Evolutionary conservation across 2,329 filamentous ascomycete genomes (phyloP).

Genomic region (Dryadomyces quercus-mongolicae): DNA sequence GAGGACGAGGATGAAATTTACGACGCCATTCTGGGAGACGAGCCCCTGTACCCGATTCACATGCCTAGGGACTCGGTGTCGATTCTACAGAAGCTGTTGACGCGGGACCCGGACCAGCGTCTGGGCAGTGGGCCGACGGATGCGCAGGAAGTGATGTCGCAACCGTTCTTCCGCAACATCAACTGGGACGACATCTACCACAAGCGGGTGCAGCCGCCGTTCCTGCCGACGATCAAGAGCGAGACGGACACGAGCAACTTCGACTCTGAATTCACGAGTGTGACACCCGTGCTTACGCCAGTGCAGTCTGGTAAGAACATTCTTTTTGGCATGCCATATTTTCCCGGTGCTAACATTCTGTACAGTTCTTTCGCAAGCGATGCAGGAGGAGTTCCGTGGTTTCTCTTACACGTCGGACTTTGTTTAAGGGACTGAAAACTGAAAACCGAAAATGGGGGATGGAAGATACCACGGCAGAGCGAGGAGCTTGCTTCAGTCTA

Average conservation of each 20-base stretch:
- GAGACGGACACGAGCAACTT: slow-evolving; percentile 99
- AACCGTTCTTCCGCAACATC: slow-evolving; percentile 94
- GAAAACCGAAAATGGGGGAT: neutral
- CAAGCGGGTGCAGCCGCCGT: slow-evolving; percentile 82
- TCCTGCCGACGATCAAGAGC: slow-evolving; percentile 79
- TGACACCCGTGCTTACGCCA: slow-evolving; percentile 91
- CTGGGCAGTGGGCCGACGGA: slow-evolving; percentile 92
- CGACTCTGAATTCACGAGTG: slow-evolving; percentile 95
- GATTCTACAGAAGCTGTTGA: slow-evolving; percentile 93
- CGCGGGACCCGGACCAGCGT: slow-evolving; percentile 83
- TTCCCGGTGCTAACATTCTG: neutral
- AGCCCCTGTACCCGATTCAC: slow-evolving; percentile 94
- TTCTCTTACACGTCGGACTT: slow-evolving; percentile 97
- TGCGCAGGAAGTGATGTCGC: slow-evolving; percentile 96
- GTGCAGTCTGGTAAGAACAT: slow-evolving; percentile 75
- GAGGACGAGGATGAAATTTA: slow-evolving; percentile 99
- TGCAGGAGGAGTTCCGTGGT: slow-evolving; percentile 98
- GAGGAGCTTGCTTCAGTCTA: neutral
- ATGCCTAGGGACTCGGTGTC: slow-evolving; percentile 98
- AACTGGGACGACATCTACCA: slow-evolving; percentile 99
- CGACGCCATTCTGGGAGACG: slow-evolving; percentile 93
- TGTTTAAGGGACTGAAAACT: slow-evolving; percentile 35
- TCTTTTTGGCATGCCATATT: slow-evolving; percentile 21
- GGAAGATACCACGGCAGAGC: neutral
- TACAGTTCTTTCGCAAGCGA: slow-evolving; percentile 85